Evolutionary conservation across 139 green algal genomes (phyloP).

Genomic region (Tetraselmis striata): DNA sequence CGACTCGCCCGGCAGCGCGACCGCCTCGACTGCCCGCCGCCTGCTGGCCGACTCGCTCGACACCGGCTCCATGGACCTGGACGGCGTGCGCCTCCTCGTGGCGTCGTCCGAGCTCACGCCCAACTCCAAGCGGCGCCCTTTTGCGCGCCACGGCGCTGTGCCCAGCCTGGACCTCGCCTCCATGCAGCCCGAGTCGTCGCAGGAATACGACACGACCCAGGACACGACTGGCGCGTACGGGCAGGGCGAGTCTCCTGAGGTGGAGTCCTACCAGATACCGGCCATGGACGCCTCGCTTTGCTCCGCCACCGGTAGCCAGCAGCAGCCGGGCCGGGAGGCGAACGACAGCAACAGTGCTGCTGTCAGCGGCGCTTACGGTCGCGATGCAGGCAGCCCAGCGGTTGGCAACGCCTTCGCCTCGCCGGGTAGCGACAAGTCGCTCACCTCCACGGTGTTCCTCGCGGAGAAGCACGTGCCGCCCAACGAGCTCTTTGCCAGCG

Average conservation of each 20-base stretch:
- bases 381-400: too few species aligned
- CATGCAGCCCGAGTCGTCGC: not conserved
- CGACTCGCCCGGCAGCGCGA: not conserved
- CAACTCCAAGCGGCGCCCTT: not conserved
- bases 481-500: not conserved
- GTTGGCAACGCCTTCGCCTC: too few species aligned
- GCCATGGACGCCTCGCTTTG: not conserved
- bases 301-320: too few species aligned
- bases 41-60: not conserved
- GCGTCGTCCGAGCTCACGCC: not conserved
- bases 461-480: not conserved
- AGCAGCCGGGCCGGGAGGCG: too few species aligned
- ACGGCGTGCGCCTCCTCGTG: not conserved
- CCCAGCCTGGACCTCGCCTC: not conserved
- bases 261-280: not conserved
- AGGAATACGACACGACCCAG: too few species aligned
- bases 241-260: too few species aligned
- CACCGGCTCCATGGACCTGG: not conserved
- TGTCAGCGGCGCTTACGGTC: too few species aligned
- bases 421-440: not conserved
- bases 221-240: too few species aligned
- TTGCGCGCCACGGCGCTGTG: not conserved
- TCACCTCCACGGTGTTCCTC: not conserved
- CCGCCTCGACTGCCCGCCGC: not conserved
- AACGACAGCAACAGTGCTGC: too few species aligned